These are phyloP conservation scores for Metschnikowia lochheadii DNA, from an alignment of 805 yeast genomes.

Conservation along the genomic window DNA sequence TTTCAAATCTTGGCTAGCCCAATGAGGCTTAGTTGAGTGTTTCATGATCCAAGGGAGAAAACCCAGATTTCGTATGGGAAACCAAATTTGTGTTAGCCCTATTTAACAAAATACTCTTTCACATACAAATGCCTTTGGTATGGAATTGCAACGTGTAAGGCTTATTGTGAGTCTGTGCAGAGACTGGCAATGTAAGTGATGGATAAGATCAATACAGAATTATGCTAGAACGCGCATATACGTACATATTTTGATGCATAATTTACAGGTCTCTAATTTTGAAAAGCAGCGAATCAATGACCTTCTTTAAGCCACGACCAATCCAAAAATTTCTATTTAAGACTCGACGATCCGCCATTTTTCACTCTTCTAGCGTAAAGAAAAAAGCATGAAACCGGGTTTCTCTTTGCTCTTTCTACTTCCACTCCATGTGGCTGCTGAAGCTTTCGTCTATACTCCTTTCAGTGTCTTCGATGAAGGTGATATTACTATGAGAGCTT, in stretches of 20 bases:
- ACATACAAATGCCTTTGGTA: too few relatives aligned
- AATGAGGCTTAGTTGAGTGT: not conserved
- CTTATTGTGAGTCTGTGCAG: not conserved
- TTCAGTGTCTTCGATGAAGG: slow-evolving; percentile 2
- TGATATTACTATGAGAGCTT: not conserved
- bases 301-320: not conserved
- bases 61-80: too few relatives aligned
- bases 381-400: not conserved
- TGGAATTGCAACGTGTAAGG: not conserved
- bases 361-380: not conserved
- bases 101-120: too few relatives aligned
- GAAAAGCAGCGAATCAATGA: not conserved
- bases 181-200: not conserved
- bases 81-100: not conserved
- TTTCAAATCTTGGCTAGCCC: not conserved
- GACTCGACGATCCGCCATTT: not conserved
- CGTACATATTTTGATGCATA: not conserved
- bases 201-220: not conserved
- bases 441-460: not conserved
- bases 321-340: not conserved
- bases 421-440: not conserved
- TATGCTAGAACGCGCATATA: not conserved
- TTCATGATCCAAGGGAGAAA: too few relatives aligned
- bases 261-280: not conserved
- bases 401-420: not conserved